Conservation (phyloP, 2,329 filamentous ascomycete species). For the Pestalotiopsis sp. region DNA sequence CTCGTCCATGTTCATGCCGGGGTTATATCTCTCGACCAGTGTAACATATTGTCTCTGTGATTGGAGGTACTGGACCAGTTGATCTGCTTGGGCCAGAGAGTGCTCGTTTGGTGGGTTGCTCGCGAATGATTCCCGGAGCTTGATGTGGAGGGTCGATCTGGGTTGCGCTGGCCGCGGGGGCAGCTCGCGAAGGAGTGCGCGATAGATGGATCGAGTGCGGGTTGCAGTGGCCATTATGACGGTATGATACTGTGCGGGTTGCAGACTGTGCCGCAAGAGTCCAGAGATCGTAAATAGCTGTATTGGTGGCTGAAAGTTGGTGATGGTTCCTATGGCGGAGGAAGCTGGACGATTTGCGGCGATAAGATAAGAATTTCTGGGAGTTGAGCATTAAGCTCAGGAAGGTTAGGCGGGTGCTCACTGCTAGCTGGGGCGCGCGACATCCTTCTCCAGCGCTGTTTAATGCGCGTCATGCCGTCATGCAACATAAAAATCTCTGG, state of each 20-base stretch:
- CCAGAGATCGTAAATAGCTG: neutral
- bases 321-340: neutral
- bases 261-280: neutral
- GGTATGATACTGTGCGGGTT: neutral
- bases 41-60: conserved; percentile 85
- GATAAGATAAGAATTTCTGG: conserved; percentile 6
- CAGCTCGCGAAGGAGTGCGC: conserved; percentile 85
- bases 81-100: conserved; percentile 62
- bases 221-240: conserved; percentile 42
- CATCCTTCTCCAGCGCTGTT: neutral
- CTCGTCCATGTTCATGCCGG: conserved; percentile 83
- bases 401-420: too few relatives aligned
- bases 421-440: neutral
- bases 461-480: conserved; percentile 5
- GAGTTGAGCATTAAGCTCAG: neutral
- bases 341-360: neutral
- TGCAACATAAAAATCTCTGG: conserved; percentile 1
- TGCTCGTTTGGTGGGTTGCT: conserved; percentile 31
- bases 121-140: conserved; percentile 67
- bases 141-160: conserved; percentile 70
- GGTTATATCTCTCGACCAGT: conserved; percentile 90
- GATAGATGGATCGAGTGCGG: conserved; percentile 78
- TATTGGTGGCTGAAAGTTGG: neutral
- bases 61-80: conserved; percentile 78
- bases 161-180: conserved; percentile 63